Conservation (phyloP, 1,284 basidiomycete species). For the Papiliotrema nemorosa region DNA sequence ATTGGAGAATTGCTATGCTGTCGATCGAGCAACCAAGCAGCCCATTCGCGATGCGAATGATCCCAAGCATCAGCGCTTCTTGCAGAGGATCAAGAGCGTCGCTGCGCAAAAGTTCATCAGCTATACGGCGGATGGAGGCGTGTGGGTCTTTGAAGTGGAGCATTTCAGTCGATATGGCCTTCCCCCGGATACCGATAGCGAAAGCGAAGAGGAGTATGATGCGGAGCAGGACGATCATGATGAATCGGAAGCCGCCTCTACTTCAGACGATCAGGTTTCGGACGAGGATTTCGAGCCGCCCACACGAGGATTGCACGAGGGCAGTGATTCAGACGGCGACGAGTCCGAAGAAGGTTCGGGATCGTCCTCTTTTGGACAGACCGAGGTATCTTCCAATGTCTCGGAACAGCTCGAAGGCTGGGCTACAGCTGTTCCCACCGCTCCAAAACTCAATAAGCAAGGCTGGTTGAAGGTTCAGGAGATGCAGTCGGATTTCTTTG, state of each 20-base stretch:
- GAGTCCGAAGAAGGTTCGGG: conserved; percentile 9
- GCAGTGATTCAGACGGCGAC: conserved; percentile 2
- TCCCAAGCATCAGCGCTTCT: conserved; percentile 68
- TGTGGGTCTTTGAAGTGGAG: conserved; percentile 91
- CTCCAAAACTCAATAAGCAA: conserved; percentile 60
- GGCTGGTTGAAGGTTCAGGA: conserved; percentile 74
- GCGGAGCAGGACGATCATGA: conserved; percentile 2
- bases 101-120: conserved; percentile 79
- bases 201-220: conserved; percentile 21
- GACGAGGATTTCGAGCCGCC: conserved; percentile 42
- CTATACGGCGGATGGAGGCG: conserved; percentile 69
- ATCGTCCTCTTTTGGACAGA: conserved; percentile 17
- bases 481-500: conserved; percentile 84
- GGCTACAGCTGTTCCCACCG: conserved; percentile 20
- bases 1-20: conserved; percentile 79
- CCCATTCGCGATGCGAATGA: conserved; percentile 80
- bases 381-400: background rate
- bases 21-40: conserved; percentile 87
- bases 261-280: conserved; percentile 13
- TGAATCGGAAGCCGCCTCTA: background rate
- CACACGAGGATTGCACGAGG: conserved; percentile 35
- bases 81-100: conserved; percentile 80
- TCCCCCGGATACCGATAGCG: conserved; percentile 39
- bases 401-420: conserved; percentile 14
- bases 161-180: conserved; percentile 64